Base-by-base conservation (phyloP, 192 early-diverging fungal species). In the Coemansia sp. region DNA sequence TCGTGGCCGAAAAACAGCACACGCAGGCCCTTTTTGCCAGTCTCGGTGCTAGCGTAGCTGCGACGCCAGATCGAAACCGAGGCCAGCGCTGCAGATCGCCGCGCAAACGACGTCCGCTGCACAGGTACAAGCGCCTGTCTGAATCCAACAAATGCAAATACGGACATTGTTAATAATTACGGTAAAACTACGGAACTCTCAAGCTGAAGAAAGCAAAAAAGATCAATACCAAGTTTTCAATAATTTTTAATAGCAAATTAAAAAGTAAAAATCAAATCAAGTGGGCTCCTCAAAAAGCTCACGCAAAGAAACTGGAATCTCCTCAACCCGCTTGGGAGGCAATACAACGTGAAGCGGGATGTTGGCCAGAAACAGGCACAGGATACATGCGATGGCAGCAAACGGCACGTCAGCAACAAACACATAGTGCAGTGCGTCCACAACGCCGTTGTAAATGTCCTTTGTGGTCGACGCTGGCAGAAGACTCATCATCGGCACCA, bases 331-430 rank as follows among this genome's bases (percentile, higher is more conserved):
- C 12, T 27, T 52, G 6, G 65, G 57, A 0, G 75, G 65, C 30
- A 71, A 48, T 28, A 78, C 63, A 12, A 49, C 40, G 42, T 71
- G 69, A 45, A 78, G 58, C 27, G 75, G 75, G 38, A 71, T 54
- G 45, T 71, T 78, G 21, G 52, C 40, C 16, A 78, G 28, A 33
- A 72, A 58, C 58, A 71, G 31, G 33, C 69, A 78, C 38, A 78
- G 43, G 2, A 78, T 61, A n/a, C 69, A 78, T 6, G 75, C 75
- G 9, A 57, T 14, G 7, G 49, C 65, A 3, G 75, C 75, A 67
- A 78, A 78, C 38, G 75, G 75, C 53, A 78, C 75, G 46, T 68
- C 50, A 7, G 64, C 62, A 45, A 80, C 64, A 68, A 64, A 80
- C 19, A 80, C 71, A 49, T 62, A 56, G 16, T 58, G 62, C 63